phyloP scores from a whole-genome alignment of 176 grass and related monocot species.

The Miscanthus lutarioriparius region DNA sequence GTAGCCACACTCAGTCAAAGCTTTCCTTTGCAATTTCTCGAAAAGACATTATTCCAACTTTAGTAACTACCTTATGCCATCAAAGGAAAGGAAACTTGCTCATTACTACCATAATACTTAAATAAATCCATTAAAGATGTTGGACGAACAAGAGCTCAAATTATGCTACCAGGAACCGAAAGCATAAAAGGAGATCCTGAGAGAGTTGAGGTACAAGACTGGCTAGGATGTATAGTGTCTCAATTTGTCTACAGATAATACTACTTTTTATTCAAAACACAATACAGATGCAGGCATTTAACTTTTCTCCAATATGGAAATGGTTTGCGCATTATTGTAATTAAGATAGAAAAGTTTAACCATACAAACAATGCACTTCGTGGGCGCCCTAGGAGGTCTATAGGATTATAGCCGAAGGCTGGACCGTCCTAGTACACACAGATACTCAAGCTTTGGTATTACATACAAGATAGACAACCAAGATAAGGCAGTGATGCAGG shows the following conservation, averaged over 20 bases:
- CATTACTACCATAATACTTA: not conserved
- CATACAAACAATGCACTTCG: no score
- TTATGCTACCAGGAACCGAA: not conserved
- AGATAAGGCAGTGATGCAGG: no score
- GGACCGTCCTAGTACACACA: no score
- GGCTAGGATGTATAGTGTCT: not conserved
- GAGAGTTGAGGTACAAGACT: not conserved
- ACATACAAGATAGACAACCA: no score
- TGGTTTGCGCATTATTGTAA: no score
- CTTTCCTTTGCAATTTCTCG: not conserved
- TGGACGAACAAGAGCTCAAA: not conserved
- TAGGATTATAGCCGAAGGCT: no score
- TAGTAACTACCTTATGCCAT: not conserved
- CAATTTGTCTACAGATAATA: not conserved
- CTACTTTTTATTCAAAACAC: no score
- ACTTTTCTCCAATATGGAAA: no score
- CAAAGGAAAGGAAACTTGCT: not conserved
- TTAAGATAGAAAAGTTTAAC: no score
- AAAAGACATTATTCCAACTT: not conserved
- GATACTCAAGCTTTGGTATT: no score
- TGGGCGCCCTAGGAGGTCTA: no score
- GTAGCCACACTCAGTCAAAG: slow-evolving; percentile 23
- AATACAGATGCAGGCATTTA: no score
- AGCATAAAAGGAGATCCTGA: not conserved
- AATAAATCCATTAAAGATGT: not conserved